A percentile compares a stretch with the other conserved stretches of the same genome.
Conservation (phyloP, 768 basidiomycete genomes). For the Pleurotus platypus region DNA sequence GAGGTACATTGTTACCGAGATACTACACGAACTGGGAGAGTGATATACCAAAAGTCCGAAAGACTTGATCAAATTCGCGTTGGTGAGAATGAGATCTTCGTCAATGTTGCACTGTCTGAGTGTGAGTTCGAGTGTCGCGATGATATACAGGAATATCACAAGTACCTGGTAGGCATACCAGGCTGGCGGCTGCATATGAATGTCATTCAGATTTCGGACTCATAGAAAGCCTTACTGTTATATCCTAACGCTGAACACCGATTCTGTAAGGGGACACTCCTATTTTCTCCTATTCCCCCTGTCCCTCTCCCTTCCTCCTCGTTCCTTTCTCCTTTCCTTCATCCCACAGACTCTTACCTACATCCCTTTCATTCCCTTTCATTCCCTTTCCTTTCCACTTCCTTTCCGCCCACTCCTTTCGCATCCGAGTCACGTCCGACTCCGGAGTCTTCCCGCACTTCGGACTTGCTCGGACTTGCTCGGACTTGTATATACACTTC, state of each 20-base stretch:
- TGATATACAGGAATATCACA: not conserved
- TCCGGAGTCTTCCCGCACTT: too few relatives aligned
- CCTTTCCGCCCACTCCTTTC: too few relatives aligned
- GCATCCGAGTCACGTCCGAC: too few relatives aligned
- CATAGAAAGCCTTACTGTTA: conserved; percentile 45
- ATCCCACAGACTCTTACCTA: too few relatives aligned
- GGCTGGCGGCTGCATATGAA: conserved; percentile 29
- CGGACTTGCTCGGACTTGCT: too few relatives aligned
- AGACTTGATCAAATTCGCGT: conserved; percentile 49
- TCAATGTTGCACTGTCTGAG: conserved; percentile 51
- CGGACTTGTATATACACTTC: too few relatives aligned
- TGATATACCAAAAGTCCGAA: conserved; percentile 46
- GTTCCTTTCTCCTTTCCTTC: too few relatives aligned
- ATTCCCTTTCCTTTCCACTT: too few relatives aligned
- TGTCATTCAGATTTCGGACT: not conserved
- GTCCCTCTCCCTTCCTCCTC: too few relatives aligned
- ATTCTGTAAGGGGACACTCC: not conserved
- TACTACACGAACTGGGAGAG: not conserved
- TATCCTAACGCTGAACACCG: conserved; percentile 51
- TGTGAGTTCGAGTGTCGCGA: conserved; percentile 11
- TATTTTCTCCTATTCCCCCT: too few relatives aligned
- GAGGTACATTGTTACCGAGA: not conserved
- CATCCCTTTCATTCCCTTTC: too few relatives aligned
- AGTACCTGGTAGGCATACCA: conserved; percentile 68
- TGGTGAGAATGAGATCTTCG: conserved; percentile 46